These are phyloP conservation scores for Crotalaria pallida DNA, from an alignment of 306 rosid genomes.

Conservation along the genomic window DNA sequence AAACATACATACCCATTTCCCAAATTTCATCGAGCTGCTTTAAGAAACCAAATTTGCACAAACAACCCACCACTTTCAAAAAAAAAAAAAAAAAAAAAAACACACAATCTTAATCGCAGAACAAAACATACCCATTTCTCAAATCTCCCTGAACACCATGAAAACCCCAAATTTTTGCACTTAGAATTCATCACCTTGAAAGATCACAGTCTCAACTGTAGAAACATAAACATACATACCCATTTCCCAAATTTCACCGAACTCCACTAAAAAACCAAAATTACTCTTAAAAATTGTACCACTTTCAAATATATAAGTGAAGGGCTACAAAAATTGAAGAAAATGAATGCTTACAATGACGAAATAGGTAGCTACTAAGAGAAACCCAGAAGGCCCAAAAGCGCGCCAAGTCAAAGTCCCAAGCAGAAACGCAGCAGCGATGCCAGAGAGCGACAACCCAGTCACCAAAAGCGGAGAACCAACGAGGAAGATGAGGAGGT, in stretches of 20 bases:
- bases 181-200: no score
- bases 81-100: no score
- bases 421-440: constrained; percentile 79
- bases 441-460: constrained; percentile 77
- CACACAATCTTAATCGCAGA: not conserved
- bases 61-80: no score
- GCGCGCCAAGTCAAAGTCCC: constrained; percentile 99
- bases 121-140: not conserved
- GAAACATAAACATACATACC: not conserved
- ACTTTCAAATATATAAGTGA: no score
- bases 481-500: constrained; percentile 52
- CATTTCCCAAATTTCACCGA: not conserved
- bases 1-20: not conserved
- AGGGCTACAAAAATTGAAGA: not conserved
- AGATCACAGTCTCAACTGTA: not conserved
- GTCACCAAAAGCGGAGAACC: constrained; percentile 76
- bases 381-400: constrained; percentile 80
- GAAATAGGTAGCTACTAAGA: constrained; percentile 85
- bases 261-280: not conserved
- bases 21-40: not conserved
- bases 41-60: not conserved
- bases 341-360: constrained; percentile 36
- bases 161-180: no score
- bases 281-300: no score
- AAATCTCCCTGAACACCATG: not conserved